These are phyloP conservation scores for Usnea hakonensis DNA, from an alignment of 495 filamentous ascomycete species.

Conservation along the genomic window DNA sequence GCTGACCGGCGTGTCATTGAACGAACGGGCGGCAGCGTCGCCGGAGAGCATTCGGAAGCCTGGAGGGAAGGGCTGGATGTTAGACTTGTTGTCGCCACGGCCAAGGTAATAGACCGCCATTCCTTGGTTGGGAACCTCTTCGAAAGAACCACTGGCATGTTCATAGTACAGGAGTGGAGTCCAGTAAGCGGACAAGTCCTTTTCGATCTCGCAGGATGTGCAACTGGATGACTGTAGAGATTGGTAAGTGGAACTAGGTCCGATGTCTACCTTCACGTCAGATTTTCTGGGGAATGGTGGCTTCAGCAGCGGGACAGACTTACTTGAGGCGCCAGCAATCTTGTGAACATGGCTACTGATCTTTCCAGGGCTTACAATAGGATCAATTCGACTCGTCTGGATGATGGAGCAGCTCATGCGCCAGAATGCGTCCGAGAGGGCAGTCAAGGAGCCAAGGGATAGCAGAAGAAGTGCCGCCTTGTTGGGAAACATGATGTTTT, in stretches of 20 bases:
- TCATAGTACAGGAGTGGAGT: conserved; percentile 57
- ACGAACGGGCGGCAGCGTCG: conserved; percentile 30
- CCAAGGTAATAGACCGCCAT: conserved; percentile 39
- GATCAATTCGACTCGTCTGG: conserved; percentile 34
- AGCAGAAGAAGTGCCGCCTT: neutral
- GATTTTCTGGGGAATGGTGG: conserved; percentile 15
- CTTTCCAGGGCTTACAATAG: conserved; percentile 26
- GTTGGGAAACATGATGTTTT: neutral
- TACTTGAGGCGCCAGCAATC: conserved; percentile 28
- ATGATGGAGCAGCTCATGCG: conserved; percentile 31
- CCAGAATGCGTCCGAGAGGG: conserved; percentile 28
- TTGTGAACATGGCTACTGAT: conserved; percentile 30
- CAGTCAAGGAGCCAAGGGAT: conserved; percentile 2
- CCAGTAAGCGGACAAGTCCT: conserved; percentile 68
- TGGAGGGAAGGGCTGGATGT: conserved; percentile 35
- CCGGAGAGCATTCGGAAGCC: conserved; percentile 41
- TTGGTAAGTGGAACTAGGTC: conserved; percentile 35
- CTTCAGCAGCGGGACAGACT: neutral
- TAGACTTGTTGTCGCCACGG: conserved; percentile 31
- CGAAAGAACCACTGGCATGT: conserved; percentile 38
- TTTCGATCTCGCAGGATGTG: conserved; percentile 54
- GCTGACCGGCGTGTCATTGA: conserved; percentile 28
- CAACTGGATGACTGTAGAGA: conserved; percentile 48
- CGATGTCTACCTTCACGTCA: conserved; percentile 36
- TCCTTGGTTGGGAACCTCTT: conserved; percentile 36